Evolutionary conservation across 208 protist species (phyloP).

Genomic region (Leishmania amazonensis): DNA sequence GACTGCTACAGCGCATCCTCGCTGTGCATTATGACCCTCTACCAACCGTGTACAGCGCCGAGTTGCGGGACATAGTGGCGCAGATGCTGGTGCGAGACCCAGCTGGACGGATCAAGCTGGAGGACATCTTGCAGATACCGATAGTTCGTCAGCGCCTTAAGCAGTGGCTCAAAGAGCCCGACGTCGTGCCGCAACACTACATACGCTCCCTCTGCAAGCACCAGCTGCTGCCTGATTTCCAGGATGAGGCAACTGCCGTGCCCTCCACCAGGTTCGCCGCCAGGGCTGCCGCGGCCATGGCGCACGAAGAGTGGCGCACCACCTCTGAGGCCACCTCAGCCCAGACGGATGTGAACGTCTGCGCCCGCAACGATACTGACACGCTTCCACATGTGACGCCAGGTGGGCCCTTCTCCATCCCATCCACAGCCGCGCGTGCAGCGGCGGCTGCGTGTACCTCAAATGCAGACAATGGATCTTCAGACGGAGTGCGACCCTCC

Average conservation of each 20-base stretch:
- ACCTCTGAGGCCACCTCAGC: constrained; percentile 8
- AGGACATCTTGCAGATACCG: constrained; percentile 72
- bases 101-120: constrained; percentile 62
- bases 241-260: constrained; percentile 23
- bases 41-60: constrained; percentile 67
- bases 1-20: constrained; percentile 90
- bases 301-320: constrained; percentile 4
- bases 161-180: constrained; percentile 73
- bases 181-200: constrained; percentile 72
- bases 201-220: constrained; percentile 65
- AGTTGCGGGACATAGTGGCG: constrained; percentile 77
- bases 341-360: background rate
- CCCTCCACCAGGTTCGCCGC: constrained; percentile 9
- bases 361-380: background rate
- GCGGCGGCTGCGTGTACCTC: background rate
- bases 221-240: constrained; percentile 55
- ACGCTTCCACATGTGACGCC: background rate
- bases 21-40: constrained; percentile 85
- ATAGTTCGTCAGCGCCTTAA: constrained; percentile 67
- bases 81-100: constrained; percentile 83
- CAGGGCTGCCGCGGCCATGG: constrained; percentile 24
- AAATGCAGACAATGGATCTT: background rate
- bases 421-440: background rate
- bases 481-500: constrained; percentile 3
- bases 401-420: background rate